Conservation (phyloP, 345 rosid genomes). For the Nasturtium officinale region DNA sequence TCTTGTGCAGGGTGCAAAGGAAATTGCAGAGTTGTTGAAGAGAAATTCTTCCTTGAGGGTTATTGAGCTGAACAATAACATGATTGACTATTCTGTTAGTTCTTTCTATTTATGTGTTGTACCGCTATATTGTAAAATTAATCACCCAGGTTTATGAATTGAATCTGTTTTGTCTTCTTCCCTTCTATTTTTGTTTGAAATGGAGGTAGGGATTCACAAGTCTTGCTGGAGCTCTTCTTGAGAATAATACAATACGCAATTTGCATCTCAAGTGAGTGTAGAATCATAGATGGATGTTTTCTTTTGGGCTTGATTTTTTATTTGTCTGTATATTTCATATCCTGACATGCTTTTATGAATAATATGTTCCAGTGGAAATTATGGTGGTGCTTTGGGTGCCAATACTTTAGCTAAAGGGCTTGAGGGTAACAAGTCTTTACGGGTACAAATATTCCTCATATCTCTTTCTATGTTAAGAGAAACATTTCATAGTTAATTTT, state of each 20-base stretch:
- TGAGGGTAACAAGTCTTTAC: constrained; percentile 79
- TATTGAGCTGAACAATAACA: constrained; percentile 88
- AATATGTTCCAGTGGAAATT: constrained; percentile 74
- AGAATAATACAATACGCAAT: constrained; percentile 66
- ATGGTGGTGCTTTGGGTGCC: constrained; percentile 95
- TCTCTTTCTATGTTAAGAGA: constrained; percentile 16
- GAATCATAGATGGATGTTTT: constrained; percentile 19
- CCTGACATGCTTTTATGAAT: constrained; percentile 21
- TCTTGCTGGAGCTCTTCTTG: constrained; percentile 82
- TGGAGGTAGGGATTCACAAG: constrained; percentile 93
- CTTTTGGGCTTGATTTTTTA: constrained; percentile 10
- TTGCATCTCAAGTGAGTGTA: constrained; percentile 83
- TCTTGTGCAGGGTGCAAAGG: constrained; percentile 82
- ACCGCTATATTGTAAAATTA: constrained; percentile 19
- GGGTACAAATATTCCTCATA: constrained; percentile 51
- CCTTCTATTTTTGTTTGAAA: constrained; percentile 33
- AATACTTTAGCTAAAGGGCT: constrained; percentile 94
- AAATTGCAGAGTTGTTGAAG: constrained; percentile 84
- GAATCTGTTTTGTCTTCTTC: constrained; percentile 35
- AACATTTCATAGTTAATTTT: constrained; percentile 2
- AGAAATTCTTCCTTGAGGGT: constrained; percentile 73
- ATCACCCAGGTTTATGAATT: constrained; percentile 32
- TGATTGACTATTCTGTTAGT: constrained; percentile 96
- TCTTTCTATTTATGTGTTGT: constrained; percentile 29
- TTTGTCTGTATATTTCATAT: constrained; percentile 8